These are phyloP conservation scores for Sugiyamaella lignohabitans DNA, from an alignment of 805 yeast genomes.

Conservation along the genomic window DNA sequence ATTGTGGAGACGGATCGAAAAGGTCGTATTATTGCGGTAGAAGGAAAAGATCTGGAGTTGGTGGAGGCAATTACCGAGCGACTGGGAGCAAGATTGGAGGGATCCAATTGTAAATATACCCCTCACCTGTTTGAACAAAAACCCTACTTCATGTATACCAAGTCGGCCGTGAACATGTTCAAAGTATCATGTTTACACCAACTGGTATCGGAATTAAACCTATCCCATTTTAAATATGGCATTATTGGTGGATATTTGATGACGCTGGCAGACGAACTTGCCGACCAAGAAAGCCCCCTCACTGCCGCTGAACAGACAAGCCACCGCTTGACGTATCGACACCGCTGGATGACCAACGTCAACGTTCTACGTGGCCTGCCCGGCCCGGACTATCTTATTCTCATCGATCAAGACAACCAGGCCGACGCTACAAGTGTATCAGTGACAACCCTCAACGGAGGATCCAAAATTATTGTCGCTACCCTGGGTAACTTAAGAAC, in stretches of 20 bases:
- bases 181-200: constrained; percentile 23
- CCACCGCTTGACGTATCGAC: constrained; percentile 11
- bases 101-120: constrained; percentile 2
- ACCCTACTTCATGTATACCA: constrained; percentile 16
- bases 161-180: constrained; percentile 23
- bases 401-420: constrained; percentile 3
- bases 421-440: neutral
- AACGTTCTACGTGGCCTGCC: constrained; percentile 23
- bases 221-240: constrained; percentile 7
- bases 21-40: constrained; percentile 17
- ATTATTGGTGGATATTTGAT: constrained; percentile 22
- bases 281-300: constrained; percentile 9
- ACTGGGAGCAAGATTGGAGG: constrained; percentile 10
- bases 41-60: constrained; percentile 18
- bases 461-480: constrained; percentile 3
- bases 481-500: neutral
- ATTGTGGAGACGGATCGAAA: neutral
- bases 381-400: constrained; percentile 23
- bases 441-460: constrained; percentile 2
- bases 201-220: constrained; percentile 15
- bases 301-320: constrained; percentile 1
- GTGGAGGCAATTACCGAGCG: constrained; percentile 7
- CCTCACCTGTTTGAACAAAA: constrained; percentile 2
- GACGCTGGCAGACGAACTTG: constrained; percentile 23
- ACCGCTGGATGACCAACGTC: constrained; percentile 22